Evolutionary conservation across 2,329 filamentous ascomycete species (phyloP).

Genomic region (Davidsoniella virescens): DNA sequence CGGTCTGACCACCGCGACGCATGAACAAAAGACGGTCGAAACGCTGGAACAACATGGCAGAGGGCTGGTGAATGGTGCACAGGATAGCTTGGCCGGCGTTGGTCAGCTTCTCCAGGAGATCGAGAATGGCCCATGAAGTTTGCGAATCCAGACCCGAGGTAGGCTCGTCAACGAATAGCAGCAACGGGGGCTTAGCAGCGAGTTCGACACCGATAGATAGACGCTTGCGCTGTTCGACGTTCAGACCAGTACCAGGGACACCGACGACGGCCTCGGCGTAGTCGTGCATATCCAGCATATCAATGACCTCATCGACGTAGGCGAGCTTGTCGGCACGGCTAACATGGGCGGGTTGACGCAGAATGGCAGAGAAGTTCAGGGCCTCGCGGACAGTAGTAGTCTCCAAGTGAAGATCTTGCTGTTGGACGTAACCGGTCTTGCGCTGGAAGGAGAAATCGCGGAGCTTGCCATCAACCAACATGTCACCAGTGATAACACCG

Average conservation of each 20-base stretch:
- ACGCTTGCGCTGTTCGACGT: conserved; percentile 55
- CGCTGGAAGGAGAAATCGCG: conserved; percentile 43
- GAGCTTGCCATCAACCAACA: conserved; percentile 45
- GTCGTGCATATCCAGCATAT: conserved; percentile 74
- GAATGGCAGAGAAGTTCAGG: conserved; percentile 67
- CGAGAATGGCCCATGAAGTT: conserved; percentile 82
- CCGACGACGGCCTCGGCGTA: conserved; percentile 85
- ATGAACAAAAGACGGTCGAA: conserved; percentile 73
- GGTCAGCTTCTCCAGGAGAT: conserved; percentile 76
- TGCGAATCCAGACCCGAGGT: conserved; percentile 88
- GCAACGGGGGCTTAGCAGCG: conserved; percentile 73
- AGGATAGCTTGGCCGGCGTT: conserved; percentile 82
- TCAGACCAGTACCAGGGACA: conserved; percentile 73
- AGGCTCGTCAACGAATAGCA: conserved; percentile 88
- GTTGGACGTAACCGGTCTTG: conserved; percentile 57
- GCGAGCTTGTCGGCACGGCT: conserved; percentile 61
- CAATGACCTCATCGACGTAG: conserved; percentile 83
- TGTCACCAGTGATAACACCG: conserved; percentile 48
- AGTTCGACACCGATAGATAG: conserved; percentile 94
- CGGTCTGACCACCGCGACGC: conserved; percentile 56
- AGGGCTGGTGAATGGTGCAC: conserved; percentile 97
- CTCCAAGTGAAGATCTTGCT: conserved; percentile 76
- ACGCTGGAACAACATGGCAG: conserved; percentile 82
- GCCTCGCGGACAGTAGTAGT: conserved; percentile 82
- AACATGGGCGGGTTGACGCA: conserved; percentile 67